Percentiles rank a stretch among this genome's conserved stretches.
phyloP scores from a whole-genome alignment of 495 filamentous ascomycete genomes.

The Neurospora terricola region DNA sequence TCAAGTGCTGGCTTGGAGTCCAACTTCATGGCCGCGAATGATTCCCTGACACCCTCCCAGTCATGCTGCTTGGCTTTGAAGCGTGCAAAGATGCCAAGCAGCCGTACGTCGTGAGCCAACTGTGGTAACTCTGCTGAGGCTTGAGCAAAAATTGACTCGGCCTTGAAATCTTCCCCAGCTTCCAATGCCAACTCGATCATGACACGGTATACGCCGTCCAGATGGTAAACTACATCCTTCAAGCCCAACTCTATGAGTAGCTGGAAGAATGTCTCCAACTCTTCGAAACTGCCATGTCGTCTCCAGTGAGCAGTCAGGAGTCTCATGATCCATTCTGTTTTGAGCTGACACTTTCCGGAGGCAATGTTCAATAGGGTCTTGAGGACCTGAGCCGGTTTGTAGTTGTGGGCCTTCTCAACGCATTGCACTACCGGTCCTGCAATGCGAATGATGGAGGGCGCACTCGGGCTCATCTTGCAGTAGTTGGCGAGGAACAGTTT shows the following conservation, averaged over 20 bases:
- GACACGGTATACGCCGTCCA: constrained; percentile 22
- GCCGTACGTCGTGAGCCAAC: constrained; percentile 14
- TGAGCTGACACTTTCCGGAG: constrained; percentile 8
- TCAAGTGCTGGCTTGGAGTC: constrained; percentile 3
- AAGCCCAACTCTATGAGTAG: constrained; percentile 7
- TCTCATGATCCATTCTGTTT: constrained; percentile 23
- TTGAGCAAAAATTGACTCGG: constrained; percentile 17
- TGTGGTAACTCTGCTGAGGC: constrained; percentile 11
- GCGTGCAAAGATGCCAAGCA: constrained; percentile 30
- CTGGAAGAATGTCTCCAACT: constrained; percentile 21
- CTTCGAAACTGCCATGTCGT: constrained; percentile 12
- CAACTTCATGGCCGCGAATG: constrained; percentile 25
- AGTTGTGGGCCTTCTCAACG: constrained; percentile 17
- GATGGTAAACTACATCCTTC: constrained; percentile 10
- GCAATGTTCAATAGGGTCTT: constrained; percentile 15
- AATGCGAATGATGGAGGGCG: constrained; percentile 10
- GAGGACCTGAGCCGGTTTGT: constrained; percentile 17
- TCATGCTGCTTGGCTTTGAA: constrained; percentile 32
- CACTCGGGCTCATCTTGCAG: constrained; percentile 14
- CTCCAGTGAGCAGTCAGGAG: constrained; percentile 24
- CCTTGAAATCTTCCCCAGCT: constrained; percentile 20
- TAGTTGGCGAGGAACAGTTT: constrained; percentile 17
- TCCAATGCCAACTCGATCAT: constrained; percentile 33
- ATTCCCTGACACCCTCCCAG: constrained; percentile 32
- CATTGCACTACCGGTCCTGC: constrained; percentile 18